Evolutionary conservation across 352 stramenopile genomes (phyloP), one percentile per base, ranked within the genome.

Genomic region (Pythium vanterpoolii): DNA sequence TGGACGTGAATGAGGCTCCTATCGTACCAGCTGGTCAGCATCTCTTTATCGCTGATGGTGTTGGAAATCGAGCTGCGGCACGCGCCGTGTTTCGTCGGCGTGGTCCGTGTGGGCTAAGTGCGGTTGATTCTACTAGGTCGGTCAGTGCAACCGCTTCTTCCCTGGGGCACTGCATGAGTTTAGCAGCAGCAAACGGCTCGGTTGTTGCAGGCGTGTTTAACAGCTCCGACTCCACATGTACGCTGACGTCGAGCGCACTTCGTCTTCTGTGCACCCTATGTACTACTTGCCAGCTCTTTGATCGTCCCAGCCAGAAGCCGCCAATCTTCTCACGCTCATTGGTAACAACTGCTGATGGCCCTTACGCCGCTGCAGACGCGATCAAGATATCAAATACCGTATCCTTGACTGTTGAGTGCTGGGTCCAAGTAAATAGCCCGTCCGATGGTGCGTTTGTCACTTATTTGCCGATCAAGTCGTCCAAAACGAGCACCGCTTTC

Each of bases 381-480:
- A 38, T 82, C 4, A 50, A 49, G 18, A 62, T 63, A 18, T 39
- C 63, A n/a, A 52, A 36, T 10, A 50, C 48, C 2, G 38, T 34
- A 0, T 42, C n/a, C 18, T 24, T 73, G 4, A 74, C 64, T 4
- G 8, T 79, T 1, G 68, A 76, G 36, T 66, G 31, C 21, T 79
- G 71, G 71, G 2, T 76, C 9, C 26, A 54, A 1, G 3, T 62
- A 5, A 59, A 45, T 28, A 53, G 47, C 11, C 21, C 52, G 9
- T 59, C 57, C 5, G 65, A 74, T 33, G 68, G 68, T 10, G n/a
- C 52, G 10, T 57, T 76, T 19, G 38, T 76, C 46, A 72, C 71
- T 13, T 73, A 73, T 27, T 31, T 47, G 2, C 62, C 44, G 4
- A 51, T 18, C 3, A 64, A 71, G 30, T 43, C 38, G 0, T 47